Conservation (phyloP, 2,329 filamentous ascomycete genomes). For the Ceratocystis huliohia region DNA sequence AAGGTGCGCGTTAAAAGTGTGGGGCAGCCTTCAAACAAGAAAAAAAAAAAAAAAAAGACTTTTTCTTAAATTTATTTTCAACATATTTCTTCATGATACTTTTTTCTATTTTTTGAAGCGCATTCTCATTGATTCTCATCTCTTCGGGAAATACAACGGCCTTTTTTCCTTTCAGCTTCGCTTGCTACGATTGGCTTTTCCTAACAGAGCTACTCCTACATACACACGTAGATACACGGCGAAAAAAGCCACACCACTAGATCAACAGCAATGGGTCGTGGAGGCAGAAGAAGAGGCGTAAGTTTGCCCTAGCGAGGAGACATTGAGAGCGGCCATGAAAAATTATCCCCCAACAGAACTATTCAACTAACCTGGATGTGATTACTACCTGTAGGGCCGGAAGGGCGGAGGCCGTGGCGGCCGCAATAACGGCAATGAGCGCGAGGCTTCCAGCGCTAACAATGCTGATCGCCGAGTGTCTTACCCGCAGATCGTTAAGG, state of each 20-base stretch:
- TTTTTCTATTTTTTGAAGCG: no score
- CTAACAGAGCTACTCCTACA: no score
- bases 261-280: slow-evolving; percentile 17
- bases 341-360: no score
- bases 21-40: slow-evolving; percentile 2
- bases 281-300: slow-evolving; percentile 21
- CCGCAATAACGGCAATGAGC: slow-evolving; percentile 14
- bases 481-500: slow-evolving; percentile 43
- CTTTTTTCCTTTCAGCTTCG: no score
- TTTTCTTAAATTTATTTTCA: no score
- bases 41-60: slow-evolving; percentile 1
- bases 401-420: slow-evolving; percentile 20
- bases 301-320: neutral
- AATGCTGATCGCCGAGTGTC: slow-evolving; percentile 16
- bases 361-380: neutral
- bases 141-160: no score
- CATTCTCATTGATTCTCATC: no score
- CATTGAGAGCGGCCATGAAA: neutral
- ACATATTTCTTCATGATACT: no score
- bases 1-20: slow-evolving; percentile 2
- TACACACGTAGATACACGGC: no score
- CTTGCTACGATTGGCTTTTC: no score
- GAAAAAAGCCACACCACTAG: neutral
- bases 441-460: slow-evolving; percentile 10
- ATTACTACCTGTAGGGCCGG: slow-evolving; percentile 12